These are phyloP conservation scores for Aspergillus floridensis DNA, from an alignment of 2,329 filamentous ascomycete genomes.

Conservation along the genomic window DNA sequence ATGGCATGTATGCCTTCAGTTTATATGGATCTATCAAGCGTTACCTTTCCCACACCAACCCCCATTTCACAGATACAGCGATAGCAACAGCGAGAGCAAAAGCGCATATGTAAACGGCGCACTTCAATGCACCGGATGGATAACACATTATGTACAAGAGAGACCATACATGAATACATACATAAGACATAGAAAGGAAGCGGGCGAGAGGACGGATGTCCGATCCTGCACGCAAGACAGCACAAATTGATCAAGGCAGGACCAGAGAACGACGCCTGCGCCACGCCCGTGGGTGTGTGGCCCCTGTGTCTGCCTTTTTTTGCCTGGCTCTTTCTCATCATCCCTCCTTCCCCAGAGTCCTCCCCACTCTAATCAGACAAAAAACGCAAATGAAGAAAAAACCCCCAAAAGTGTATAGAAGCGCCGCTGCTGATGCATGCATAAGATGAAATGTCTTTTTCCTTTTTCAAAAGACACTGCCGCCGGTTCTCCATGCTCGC, in stretches of 20 bases:
- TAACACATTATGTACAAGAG: conserved; percentile 9
- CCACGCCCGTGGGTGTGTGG: background rate
- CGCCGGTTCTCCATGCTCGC: conserved; percentile 12
- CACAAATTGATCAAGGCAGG: background rate
- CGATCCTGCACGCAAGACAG: background rate
- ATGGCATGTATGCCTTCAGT: too few relatives aligned
- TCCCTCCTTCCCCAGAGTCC: background rate
- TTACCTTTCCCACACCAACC: too few relatives aligned
- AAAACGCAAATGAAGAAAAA: background rate
- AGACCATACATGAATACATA: background rate
- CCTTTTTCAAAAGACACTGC: background rate
- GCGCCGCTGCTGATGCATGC: conserved; percentile 20
- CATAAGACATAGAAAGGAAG: background rate
- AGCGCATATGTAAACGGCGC: background rate
- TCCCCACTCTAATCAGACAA: conserved; percentile 10
- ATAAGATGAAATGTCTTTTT: conserved; percentile 7
- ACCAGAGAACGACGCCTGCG: background rate
- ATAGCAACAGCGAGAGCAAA: too few relatives aligned
- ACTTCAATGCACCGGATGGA: background rate
- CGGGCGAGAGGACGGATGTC: too few relatives aligned
- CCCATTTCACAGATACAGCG: too few relatives aligned
- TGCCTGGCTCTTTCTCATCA: background rate
- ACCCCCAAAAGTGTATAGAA: conserved; percentile 9
- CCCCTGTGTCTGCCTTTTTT: background rate
- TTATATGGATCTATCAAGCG: too few relatives aligned